Evolutionary conservation across 2,329 filamentous ascomycete species (phyloP), one percentile per base, ranked within the genome.

Genomic region (Calonectria hongkongensis): DNA sequence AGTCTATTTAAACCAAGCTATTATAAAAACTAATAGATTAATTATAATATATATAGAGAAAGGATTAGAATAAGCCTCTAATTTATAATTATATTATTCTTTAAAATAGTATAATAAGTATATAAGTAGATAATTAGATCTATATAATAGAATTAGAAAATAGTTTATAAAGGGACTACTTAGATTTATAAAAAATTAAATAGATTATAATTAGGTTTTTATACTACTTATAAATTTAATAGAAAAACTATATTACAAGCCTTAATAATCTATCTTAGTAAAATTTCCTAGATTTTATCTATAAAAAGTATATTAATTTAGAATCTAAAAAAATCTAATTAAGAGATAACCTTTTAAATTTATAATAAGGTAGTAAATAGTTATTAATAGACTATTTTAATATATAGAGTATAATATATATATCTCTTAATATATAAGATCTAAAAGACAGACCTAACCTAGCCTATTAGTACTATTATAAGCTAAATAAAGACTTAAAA

Each of bases 41-140:
- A n/a, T n/a, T n/a, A n/a, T n/a, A n/a, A n/a, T n/a, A n/a, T n/a
- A n/a, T n/a, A 43, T 62, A 64, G 41, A 68, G 62, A 16, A 47
- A 66, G 47, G 71, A 68, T 56, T 41, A 73, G 67, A 27, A 56
- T 72, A 67, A 70, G 72, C 69, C 48, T 76, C 51, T 66, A 72
- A 71, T 66, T 45, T 71, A 74, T 64, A 66, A 73, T 50, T 66
- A 64, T 58, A 69, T 74, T 68, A 54, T n/a, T n/a, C n/a, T n/a
- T n/a, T n/a, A n/a, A n/a, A n/a, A n/a, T n/a, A n/a, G n/a, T n/a
- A n/a, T n/a, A n/a, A n/a, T n/a, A n/a, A n/a, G n/a, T n/a, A n/a
- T n/a, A n/a, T n/a, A n/a, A n/a, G n/a, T n/a, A n/a, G n/a, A n/a
- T n/a, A n/a, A n/a, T n/a, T n/a, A n/a, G n/a, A n/a, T n/a, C n/a